Base-by-base conservation (phyloP, 306 rosid species). In the Ammopiptanthus mongolicus region DNA sequence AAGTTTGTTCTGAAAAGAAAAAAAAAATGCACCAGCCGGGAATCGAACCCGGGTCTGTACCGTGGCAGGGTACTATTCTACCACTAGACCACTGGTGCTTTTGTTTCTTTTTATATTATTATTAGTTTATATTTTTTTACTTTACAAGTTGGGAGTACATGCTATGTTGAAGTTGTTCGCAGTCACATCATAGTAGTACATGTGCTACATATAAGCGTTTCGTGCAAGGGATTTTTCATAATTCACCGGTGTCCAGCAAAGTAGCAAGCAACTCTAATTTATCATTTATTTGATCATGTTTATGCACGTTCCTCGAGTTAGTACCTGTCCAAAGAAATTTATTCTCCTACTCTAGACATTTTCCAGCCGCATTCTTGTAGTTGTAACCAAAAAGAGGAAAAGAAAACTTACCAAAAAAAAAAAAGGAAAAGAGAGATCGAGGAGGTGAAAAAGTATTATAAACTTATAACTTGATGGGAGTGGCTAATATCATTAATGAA, bases 1-100 rank as follows among this genome's bases (percentile, higher is more conserved):
- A 11, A 29, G 18, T 33, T 42, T 29, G 5, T 47, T 59, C 19
- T 5, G 6, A 17, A n/a, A 3, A 1, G 22, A 8, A 14, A 0
- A 22, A 19, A 19, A 37, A 8, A 0, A 10, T 68, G 82, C 82
- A 78, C 77, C 82, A 78, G 82, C 82, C 82, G 77, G 80, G 82
- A 78, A 78, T 78, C 77, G 82, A 78, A 89, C 92, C 95, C 87
- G 77, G 81, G 90, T 84, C 84, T 84, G 86, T 86, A 84, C 86
- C 83, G 81, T 84, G 86, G 81, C 88, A 89, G 93, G 91, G 90
- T 84, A 88, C 92, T 89, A 93, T 88, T 88, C 97, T 89, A 89
- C 96, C 96, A 89, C 96, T 88, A 89, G 96, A 91, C 96, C 97
- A 88, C 94, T 91, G 96, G 96, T 88, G 91, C 90, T 70, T 14